A percentile compares a stretch with the other conserved stretches of the same genome.
Conservation (phyloP, 139 green algal genomes). For the Medakamo hakoo region DNA sequence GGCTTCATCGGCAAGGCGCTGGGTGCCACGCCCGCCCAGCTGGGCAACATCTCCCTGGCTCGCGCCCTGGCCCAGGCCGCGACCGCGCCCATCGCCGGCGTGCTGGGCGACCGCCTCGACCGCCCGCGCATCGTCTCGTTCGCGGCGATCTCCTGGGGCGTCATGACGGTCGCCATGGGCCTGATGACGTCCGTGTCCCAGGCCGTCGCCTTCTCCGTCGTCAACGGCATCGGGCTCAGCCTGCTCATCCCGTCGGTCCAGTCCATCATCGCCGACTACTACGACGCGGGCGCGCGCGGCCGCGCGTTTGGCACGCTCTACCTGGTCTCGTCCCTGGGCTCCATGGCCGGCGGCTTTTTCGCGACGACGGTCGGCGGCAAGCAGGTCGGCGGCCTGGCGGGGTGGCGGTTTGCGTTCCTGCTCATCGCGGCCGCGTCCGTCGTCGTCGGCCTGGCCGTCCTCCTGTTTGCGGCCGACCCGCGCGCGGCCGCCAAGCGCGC, state of each 20-base stretch:
- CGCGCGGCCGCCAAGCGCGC: conserved; percentile 4
- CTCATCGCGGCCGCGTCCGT: conserved; percentile 19
- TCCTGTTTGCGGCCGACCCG: conserved; percentile 17
- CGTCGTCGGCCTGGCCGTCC: conserved; percentile 7
- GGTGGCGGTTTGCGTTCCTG: conserved; percentile 51
- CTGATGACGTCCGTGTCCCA: conserved; percentile 13
- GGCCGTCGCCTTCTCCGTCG: conserved; percentile 35
- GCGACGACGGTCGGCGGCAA: conserved; percentile 7
- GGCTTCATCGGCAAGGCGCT: conserved; percentile 39
- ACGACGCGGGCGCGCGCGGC: conserved; percentile 18
- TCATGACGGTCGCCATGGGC: conserved; percentile 47
- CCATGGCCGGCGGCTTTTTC: conserved; percentile 5
- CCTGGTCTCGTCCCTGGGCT: conserved; percentile 28
- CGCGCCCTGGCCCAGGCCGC: conserved; percentile 47
- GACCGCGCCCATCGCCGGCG: conserved; percentile 22
- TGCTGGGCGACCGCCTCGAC: conserved; percentile 34
- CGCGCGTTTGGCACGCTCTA: conserved; percentile 49
- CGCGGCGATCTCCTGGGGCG: conserved; percentile 52
- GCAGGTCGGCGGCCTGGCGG: conserved; percentile 21
- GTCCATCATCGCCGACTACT: conserved; percentile 42
- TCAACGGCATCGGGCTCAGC: conserved; percentile 53
- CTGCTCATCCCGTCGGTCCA: conserved; percentile 55
- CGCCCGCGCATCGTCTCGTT: conserved; percentile 33
- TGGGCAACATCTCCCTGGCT: conserved; percentile 48
- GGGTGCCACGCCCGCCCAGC: conserved; percentile 38